phyloP scores from a whole-genome alignment of 2,329 filamentous ascomycete genomes.

The Stagonosporopsis cucurbitacearum region DNA sequence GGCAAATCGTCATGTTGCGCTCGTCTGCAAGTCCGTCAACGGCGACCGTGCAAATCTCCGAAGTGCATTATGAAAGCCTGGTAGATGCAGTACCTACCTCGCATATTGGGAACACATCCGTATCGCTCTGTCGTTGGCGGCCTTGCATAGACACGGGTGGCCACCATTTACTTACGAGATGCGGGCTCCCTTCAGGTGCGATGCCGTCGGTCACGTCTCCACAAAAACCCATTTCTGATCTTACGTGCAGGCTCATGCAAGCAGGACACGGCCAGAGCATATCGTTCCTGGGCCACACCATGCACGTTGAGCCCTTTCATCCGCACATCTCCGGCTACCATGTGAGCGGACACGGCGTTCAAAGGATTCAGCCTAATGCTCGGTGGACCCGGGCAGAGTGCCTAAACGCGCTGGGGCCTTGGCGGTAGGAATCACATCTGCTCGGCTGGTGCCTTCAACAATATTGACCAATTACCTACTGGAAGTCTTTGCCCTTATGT shows the following conservation, averaged over 20 bases:
- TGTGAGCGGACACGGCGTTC: neutral
- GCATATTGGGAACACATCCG: neutral
- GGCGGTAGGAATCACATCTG: neutral
- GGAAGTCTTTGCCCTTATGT: too few species aligned
- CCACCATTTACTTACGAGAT: neutral
- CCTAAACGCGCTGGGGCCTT: neutral
- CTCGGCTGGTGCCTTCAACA: neutral
- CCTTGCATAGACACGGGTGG: neutral
- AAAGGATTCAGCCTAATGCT: neutral
- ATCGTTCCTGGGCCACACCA: neutral
- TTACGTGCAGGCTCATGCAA: neutral
- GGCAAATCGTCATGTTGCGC: neutral
- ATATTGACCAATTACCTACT: neutral
- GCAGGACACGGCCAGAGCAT: neutral
- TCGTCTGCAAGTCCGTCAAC: neutral
- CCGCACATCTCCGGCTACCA: neutral
- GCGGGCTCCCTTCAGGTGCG: neutral
- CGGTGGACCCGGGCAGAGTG: neutral
- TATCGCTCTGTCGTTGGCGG: neutral
- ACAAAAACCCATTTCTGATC: neutral
- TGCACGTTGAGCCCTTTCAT: neutral
- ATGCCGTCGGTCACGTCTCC: neutral
- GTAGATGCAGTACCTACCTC: neutral
- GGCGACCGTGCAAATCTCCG: neutral
- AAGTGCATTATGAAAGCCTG: neutral